Conservation (phyloP, 352 stramenopile species). For the Phytopythium litorale region DNA sequence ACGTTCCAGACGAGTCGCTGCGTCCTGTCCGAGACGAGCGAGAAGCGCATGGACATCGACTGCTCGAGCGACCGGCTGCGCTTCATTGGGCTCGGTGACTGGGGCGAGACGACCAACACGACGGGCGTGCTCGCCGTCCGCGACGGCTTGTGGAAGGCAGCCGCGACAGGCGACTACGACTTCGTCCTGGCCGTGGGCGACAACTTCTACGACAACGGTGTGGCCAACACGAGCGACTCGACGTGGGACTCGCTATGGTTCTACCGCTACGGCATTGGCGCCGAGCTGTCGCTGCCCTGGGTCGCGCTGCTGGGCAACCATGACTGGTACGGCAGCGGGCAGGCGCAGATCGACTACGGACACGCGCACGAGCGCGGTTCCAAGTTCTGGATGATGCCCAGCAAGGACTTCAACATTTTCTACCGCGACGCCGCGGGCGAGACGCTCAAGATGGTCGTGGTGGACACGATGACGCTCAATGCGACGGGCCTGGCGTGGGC, state of each 20-base stretch:
- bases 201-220: conserved; percentile 43
- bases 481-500: conserved; percentile 8
- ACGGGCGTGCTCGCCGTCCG: conserved; percentile 24
- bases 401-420: conserved; percentile 31
- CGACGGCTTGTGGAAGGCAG: conserved; percentile 20
- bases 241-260: conserved; percentile 28
- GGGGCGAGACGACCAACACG: conserved; percentile 24
- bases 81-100: conserved; percentile 34
- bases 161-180: conserved; percentile 21
- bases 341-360: conserved; percentile 28
- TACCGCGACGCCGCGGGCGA: conserved; percentile 17
- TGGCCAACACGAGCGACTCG: conserved; percentile 20
- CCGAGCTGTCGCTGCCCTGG: conserved; percentile 32
- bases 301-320: conserved; percentile 37
- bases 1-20: conserved; percentile 2
- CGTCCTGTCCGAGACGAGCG: not conserved
- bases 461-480: conserved; percentile 27
- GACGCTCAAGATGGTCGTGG: conserved; percentile 29
- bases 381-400: conserved; percentile 39
- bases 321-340: conserved; percentile 32
- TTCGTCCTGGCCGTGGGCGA: conserved; percentile 35
- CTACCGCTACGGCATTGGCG: conserved; percentile 28
- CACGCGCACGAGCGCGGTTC: conserved; percentile 12
- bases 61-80: conserved; percentile 20
- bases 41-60: conserved; percentile 2